Conservation (phyloP, 2,329 filamentous ascomycete species). For the Trichocomaceae sp. region DNA sequence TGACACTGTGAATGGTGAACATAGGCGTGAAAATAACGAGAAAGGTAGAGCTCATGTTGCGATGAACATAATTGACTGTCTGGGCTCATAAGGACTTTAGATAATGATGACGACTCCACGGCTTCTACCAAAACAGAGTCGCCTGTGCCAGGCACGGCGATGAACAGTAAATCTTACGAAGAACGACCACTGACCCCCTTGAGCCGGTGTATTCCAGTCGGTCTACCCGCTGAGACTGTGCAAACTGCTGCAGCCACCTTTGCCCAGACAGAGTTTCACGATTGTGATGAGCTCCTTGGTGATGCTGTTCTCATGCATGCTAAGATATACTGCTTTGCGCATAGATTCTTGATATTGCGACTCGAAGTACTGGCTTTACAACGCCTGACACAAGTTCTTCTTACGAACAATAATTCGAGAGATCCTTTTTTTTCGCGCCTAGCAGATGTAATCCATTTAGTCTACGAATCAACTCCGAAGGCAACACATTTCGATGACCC, state of each 20-base stretch:
- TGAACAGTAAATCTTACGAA: too few relatives aligned
- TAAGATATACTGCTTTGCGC: too few relatives aligned
- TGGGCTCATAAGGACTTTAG: neutral
- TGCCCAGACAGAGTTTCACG: neutral
- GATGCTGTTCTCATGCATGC: too few relatives aligned
- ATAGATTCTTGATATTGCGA: neutral
- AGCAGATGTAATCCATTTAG: neutral
- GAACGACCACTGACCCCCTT: constrained; percentile 5
- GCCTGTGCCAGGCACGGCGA: too few relatives aligned
- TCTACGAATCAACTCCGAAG: constrained; percentile 46
- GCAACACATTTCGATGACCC: neutral
- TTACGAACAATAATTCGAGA: neutral
- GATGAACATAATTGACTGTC: neutral
- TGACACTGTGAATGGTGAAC: neutral
- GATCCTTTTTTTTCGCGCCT: neutral
- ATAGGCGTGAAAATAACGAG: neutral
- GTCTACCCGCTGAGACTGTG: neutral
- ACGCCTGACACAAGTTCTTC: neutral
- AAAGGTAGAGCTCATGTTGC: neutral
- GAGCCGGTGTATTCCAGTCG: neutral
- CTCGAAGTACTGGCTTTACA: neutral
- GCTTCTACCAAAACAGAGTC: neutral
- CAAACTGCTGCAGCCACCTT: neutral
- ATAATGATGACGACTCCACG: neutral
- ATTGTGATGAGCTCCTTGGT: too few relatives aligned